phyloP scores from a whole-genome alignment of 139 green algal genomes.

The Mychonastes homosphaera region DNA sequence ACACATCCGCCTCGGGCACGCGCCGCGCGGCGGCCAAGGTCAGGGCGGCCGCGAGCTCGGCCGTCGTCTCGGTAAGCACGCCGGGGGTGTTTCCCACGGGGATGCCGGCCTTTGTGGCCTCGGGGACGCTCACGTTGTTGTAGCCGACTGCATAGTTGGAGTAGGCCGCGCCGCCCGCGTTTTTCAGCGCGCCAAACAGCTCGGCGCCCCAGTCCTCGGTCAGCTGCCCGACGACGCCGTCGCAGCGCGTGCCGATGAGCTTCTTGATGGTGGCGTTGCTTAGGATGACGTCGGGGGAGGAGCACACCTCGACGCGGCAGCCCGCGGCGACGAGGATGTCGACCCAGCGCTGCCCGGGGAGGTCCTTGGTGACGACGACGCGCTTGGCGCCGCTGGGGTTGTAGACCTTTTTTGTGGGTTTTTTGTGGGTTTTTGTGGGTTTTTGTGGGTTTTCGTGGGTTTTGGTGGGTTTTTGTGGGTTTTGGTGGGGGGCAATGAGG shows the following conservation, averaged over 20 bases:
- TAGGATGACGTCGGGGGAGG: slow-evolving; percentile 74
- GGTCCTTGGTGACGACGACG: slow-evolving; percentile 92
- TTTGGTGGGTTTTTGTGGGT: too few species aligned
- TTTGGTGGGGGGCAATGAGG: too few species aligned
- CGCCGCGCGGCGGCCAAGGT: slow-evolving; percentile 84
- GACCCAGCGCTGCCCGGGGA: slow-evolving; percentile 86
- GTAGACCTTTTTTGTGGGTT: slow-evolving; percentile 54
- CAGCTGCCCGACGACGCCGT: slow-evolving; percentile 96
- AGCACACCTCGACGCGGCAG: slow-evolving; percentile 56
- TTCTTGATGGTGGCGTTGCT: slow-evolving; percentile 68
- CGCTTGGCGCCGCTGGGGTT: slow-evolving; percentile 70
- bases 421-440: not conserved
- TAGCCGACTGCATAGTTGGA: slow-evolving; percentile 98
- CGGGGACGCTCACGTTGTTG: slow-evolving; percentile 92
- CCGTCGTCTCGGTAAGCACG: slow-evolving; percentile 91
- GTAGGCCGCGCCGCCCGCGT: slow-evolving; percentile 78
- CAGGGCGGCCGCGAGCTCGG: slow-evolving; percentile 87
- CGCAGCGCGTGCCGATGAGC: slow-evolving; percentile 80
- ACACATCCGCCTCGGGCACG: slow-evolving; percentile 87
- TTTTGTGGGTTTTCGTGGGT: not conserved
- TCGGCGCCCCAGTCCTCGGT: slow-evolving; percentile 83
- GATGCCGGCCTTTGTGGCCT: slow-evolving; percentile 80
- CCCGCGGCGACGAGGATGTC: slow-evolving; percentile 59
- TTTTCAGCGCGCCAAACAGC: slow-evolving; percentile 80
- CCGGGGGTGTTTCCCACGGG: slow-evolving; percentile 96